phyloP scores from a whole-genome alignment of 345 rosid species.

The Eutrema japonicum region DNA sequence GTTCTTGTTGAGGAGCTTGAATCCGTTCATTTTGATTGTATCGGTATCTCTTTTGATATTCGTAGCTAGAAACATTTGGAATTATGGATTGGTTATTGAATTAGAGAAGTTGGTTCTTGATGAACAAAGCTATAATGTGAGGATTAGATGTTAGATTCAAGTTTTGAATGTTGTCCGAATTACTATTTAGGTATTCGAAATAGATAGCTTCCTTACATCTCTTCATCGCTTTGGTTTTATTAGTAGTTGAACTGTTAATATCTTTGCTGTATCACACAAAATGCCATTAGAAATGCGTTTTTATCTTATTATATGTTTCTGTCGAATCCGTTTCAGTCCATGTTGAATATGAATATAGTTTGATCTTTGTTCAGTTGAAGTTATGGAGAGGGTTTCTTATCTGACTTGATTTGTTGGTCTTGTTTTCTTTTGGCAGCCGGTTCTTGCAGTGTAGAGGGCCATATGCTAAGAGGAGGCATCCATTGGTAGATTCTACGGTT shows the following conservation, averaged over 20 bases:
- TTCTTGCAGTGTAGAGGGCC: slow-evolving; percentile 97
- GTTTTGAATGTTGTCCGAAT: neutral
- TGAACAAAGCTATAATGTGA: neutral
- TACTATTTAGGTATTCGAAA: too few relatives aligned
- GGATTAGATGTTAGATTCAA: neutral
- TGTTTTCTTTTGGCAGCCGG: slow-evolving; percentile 54
- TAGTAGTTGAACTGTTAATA: neutral
- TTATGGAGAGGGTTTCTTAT: too few relatives aligned
- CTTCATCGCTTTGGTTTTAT: neutral
- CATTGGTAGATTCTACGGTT: slow-evolving; percentile 73
- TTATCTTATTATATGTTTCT: neutral
- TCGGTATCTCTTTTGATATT: neutral
- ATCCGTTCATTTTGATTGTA: neutral
- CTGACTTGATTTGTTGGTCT: too few relatives aligned
- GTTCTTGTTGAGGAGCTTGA: slow-evolving; percentile 1
- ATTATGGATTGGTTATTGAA: neutral
- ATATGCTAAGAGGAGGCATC: slow-evolving; percentile 87
- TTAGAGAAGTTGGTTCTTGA: neutral
- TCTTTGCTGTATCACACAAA: neutral
- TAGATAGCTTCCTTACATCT: neutral
- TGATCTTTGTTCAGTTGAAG: neutral
- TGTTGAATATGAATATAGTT: neutral
- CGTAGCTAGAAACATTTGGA: neutral
- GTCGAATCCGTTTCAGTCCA: neutral
- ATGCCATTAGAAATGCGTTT: neutral